Base-by-base conservation (phyloP, 2,329 filamentous ascomycete species). In the Mollisiaceae sp. region DNA sequence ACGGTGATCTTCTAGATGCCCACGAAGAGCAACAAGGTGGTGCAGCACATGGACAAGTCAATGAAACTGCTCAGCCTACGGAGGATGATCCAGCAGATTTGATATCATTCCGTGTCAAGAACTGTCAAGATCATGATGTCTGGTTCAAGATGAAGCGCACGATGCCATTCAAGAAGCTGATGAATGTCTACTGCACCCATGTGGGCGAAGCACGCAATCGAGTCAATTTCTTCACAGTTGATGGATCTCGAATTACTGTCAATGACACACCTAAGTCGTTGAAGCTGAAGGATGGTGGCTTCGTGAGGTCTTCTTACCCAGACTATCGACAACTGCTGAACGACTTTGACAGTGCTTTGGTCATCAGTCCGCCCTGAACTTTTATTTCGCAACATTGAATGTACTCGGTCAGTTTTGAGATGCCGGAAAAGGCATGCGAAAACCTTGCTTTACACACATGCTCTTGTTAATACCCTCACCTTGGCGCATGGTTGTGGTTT, bases 11-110 rank as follows among this genome's bases (percentile, higher is more conserved):
- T 4, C 9, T 63, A 11, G 59, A 65, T 18, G 65, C 55, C 32
- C 55, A 65, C 52, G 41, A 54, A 18, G 39, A 65, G 39, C 62
- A 67, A 39, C 45, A 50, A 14, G 59, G 62, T 45, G 62, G 65
- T 12, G 18, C 22, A 14, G 12, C 50, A 8, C 22, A 32, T 32
- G 18, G 22, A 54, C 11, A 18, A 27, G 9, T 9, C 50, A 54
- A 35, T 18, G 12, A 35, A 35, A n/a, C 11, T 4, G n/a, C 22
- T 8, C n/a, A 50, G 20, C n/a, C n/a, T 2, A 24, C 8, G 45
- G 41, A 43, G 15, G 6, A 6, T 18, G 11, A 6, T 43, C 14
- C 41, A 43, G 4, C 14, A 43, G n/a, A 18, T 6, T 6, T 43
- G 14, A n/a, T 43, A 8, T 18, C 12, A 15, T 43, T 43, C 41